phyloP scores from a whole-genome alignment of 139 green algal species.

The Picochlorum sp. region DNA sequence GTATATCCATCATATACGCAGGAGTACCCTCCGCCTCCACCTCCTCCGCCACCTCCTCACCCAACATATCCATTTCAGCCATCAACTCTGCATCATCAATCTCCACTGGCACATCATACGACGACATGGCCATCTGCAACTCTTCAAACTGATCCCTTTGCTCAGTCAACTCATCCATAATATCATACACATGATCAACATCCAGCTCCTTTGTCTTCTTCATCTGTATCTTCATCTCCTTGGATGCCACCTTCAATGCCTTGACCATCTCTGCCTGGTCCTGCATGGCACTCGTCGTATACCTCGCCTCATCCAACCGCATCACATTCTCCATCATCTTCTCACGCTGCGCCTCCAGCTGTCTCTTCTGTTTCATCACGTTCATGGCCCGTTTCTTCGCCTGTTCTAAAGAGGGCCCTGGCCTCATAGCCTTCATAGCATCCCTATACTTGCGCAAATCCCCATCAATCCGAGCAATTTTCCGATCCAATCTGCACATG shows the following conservation, averaged over 20 bases:
- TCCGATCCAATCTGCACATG: constrained; percentile 74
- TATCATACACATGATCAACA: constrained; percentile 89
- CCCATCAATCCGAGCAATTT: constrained; percentile 86
- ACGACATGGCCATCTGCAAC: constrained; percentile 84
- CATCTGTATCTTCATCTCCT: constrained; percentile 77
- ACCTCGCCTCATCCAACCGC: constrained; percentile 88
- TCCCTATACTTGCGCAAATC: constrained; percentile 84
- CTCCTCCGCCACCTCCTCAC: constrained; percentile 48
- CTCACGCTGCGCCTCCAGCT: constrained; percentile 91
- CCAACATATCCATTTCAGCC: constrained; percentile 90
- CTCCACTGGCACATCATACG: constrained; percentile 85
- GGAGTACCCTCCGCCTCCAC: constrained; percentile 34
- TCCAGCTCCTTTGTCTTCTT: constrained; percentile 86
- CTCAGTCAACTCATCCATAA: constrained; percentile 93
- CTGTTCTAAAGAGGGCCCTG: constrained; percentile 81
- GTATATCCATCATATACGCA: constrained; percentile 61
- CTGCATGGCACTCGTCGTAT: constrained; percentile 37
- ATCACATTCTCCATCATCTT: constrained; percentile 93
- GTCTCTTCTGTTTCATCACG: constrained; percentile 90
- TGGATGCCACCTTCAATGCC: constrained; percentile 69
- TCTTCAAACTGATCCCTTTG: constrained; percentile 83
- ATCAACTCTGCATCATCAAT: constrained; percentile 96
- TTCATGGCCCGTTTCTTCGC: constrained; percentile 78
- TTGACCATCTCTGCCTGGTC: constrained; percentile 26
- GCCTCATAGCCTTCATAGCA: constrained; percentile 71